Evolutionary conservation across 2,329 filamentous ascomycete species (phyloP).

Genomic region (Fusarium pininemorale): DNA sequence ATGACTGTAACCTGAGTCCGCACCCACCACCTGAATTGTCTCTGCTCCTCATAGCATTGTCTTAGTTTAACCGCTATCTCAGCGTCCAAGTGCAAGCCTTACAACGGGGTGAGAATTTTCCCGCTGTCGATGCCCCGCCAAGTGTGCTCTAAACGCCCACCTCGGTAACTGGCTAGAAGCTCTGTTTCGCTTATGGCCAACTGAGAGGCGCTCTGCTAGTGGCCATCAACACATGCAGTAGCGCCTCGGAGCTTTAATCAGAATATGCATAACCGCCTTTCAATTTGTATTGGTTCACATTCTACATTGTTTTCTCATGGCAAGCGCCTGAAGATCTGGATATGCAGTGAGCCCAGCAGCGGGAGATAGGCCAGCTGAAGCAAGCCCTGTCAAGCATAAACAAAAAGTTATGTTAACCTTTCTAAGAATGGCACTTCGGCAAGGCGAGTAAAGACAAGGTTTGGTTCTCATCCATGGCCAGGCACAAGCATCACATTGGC

Average conservation of each 20-base stretch:
- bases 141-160: conserved; percentile 16
- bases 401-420: conserved; percentile 30
- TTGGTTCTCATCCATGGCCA: conserved; percentile 11
- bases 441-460: conserved; percentile 10
- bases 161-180: background rate
- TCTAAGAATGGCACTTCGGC: conserved; percentile 20
- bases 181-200: conserved; percentile 11
- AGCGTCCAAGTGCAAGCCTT: conserved; percentile 11
- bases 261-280: conserved; percentile 26
- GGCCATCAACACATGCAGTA: conserved; percentile 28
- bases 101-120: background rate
- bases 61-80: conserved; percentile 9
- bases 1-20: background rate
- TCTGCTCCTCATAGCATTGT: background rate
- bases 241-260: conserved; percentile 21
- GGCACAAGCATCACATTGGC: conserved; percentile 38
- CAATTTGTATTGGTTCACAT: conserved; percentile 13
- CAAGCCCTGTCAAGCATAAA: conserved; percentile 37
- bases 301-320: background rate
- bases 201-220: conserved; percentile 22
- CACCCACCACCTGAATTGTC: conserved; percentile 5
- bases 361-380: conserved; percentile 22
- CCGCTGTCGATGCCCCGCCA: conserved; percentile 10
- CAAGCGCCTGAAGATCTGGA: background rate
- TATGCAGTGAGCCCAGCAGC: conserved; percentile 10